A percentile compares a stretch with the other conserved stretches of the same genome.
These are phyloP conservation scores for Delphinella strobiligena DNA, from an alignment of 2,329 filamentous ascomycete species.

Conservation along the genomic window DNA sequence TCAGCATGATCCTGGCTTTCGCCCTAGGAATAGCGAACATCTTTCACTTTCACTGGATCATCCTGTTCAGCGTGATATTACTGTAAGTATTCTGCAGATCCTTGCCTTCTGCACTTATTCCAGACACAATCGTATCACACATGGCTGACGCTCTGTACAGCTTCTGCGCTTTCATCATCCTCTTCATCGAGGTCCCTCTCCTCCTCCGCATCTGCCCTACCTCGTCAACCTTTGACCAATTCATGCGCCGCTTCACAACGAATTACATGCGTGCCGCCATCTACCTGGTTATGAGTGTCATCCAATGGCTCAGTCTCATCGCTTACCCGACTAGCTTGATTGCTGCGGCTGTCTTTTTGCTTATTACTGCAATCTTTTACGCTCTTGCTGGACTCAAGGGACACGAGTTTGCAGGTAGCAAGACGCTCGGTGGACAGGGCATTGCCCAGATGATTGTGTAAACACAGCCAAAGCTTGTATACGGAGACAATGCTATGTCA, in stretches of 20 bases:
- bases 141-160: slow-evolving; percentile 17
- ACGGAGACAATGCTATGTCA: background rate
- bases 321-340: slow-evolving; percentile 59
- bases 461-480: background rate
- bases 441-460: slow-evolving; percentile 97
- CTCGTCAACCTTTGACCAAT: slow-evolving; percentile 72
- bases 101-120: background rate
- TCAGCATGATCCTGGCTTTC: slow-evolving; percentile 54
- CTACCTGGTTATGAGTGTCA: slow-evolving; percentile 65
- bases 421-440: slow-evolving; percentile 86
- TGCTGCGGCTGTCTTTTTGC: slow-evolving; percentile 70
- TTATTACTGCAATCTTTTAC: slow-evolving; percentile 71
- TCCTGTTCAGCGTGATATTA: slow-evolving; percentile 47
- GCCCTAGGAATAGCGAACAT: slow-evolving; percentile 58
- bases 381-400: slow-evolving; percentile 65
- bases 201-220: slow-evolving; percentile 97
- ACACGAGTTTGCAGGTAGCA: slow-evolving; percentile 81
- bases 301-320: slow-evolving; percentile 77
- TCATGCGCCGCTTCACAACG: slow-evolving; percentile 84
- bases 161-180: slow-evolving; percentile 35
- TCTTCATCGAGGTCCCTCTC: slow-evolving; percentile 65
- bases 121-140: slow-evolving; percentile 1
- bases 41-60: slow-evolving; percentile 47
- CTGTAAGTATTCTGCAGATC: slow-evolving; percentile 26
- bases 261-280: slow-evolving; percentile 93